Conservation (phyloP, 768 basidiomycete species). For the Mycena amicta region DNA sequence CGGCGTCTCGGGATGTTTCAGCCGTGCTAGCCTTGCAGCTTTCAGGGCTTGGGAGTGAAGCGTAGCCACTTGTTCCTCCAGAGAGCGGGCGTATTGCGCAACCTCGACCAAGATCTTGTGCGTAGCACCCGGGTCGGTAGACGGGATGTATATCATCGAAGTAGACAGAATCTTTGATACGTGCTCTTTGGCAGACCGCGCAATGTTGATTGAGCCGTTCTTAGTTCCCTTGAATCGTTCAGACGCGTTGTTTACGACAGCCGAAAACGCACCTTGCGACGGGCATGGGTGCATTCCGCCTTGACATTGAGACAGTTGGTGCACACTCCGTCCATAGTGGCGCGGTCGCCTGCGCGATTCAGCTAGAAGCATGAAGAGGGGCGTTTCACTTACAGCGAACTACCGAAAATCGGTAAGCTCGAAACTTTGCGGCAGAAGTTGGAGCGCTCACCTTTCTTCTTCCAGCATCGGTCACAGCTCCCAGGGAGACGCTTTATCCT, state of each 20-base stretch:
- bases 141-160: slow-evolving; percentile 7
- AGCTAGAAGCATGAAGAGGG: neutral
- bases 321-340: slow-evolving; percentile 53
- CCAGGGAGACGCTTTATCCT: neutral
- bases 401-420: neutral
- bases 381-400: slow-evolving; percentile 4
- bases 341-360: slow-evolving; percentile 55
- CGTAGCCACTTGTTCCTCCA: slow-evolving; percentile 9
- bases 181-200: slow-evolving; percentile 9
- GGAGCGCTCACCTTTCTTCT: slow-evolving; percentile 37
- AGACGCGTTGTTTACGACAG: neutral
- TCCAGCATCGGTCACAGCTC: slow-evolving; percentile 13
- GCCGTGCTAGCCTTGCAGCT: too few relatives aligned
- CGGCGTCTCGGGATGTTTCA: neutral
- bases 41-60: too few relatives aligned
- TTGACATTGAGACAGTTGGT: slow-evolving; percentile 54
- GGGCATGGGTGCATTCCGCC: slow-evolving; percentile 57
- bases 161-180: slow-evolving; percentile 11
- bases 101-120: slow-evolving; percentile 9
- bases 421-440: neutral
- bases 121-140: neutral
- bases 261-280: slow-evolving; percentile 50
- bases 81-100: slow-evolving; percentile 14
- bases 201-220: neutral
- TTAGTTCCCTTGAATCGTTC: neutral